Conservation (phyloP, 148 eudicot genomes). For the Salicornia ramosissima region DNA sequence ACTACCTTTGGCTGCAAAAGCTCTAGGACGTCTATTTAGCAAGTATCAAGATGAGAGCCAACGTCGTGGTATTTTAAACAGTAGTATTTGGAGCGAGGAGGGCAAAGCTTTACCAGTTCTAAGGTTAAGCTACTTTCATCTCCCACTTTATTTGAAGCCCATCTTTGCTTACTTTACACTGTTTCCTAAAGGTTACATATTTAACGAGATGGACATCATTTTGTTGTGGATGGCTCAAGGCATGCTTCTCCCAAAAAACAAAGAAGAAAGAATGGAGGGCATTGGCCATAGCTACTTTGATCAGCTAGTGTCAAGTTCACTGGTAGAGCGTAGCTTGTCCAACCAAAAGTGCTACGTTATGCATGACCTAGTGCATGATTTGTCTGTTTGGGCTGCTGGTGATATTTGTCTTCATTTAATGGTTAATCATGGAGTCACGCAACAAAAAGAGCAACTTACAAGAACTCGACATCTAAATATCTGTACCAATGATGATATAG, state of each 20-base stretch:
- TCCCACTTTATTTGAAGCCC: not conserved
- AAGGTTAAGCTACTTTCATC: conserved; percentile 7
- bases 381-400: conserved; percentile 4
- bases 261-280: not conserved
- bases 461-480: not conserved
- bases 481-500: no score
- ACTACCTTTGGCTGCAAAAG: conserved; percentile 10
- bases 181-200: not conserved
- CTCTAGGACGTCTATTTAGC: conserved; percentile 9
- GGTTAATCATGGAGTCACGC: no score
- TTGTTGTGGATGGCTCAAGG: conserved; percentile 10
- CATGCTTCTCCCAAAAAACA: not conserved
- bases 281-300: not conserved
- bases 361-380: conserved; percentile 6
- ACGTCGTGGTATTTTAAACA: not conserved
- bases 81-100: not conserved
- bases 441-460: not conserved
- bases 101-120: not conserved
- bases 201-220: not conserved
- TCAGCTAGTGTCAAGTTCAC: conserved; percentile 13
- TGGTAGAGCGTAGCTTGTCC: not conserved
- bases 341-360: not conserved
- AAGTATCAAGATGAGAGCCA: not conserved
- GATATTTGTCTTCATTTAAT: not conserved
- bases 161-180: not conserved